A percentile compares a stretch with the other conserved stretches of the same genome.
Evolutionary conservation across 225 moss, liverwort and hornwort species (phyloP).

Genomic region (Takakia lepidozioides): DNA sequence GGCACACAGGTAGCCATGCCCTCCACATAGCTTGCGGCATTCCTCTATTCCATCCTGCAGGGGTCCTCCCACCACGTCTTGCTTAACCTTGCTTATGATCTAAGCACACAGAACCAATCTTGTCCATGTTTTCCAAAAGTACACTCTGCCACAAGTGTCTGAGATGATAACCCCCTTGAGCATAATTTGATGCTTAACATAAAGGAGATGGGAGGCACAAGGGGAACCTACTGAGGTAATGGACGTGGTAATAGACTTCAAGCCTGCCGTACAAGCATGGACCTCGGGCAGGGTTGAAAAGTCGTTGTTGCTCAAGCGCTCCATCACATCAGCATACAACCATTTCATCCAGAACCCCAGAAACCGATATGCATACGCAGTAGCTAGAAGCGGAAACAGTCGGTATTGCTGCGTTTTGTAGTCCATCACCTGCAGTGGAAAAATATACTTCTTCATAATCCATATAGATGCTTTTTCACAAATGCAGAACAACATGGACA

Average conservation of each 20-base stretch:
- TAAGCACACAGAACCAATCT: too few species aligned
- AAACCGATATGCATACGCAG: constrained; percentile 80
- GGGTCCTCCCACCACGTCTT: too few species aligned
- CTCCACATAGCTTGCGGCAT: constrained; percentile 97
- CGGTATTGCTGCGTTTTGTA: constrained; percentile 87
- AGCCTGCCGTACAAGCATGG: constrained; percentile 93
- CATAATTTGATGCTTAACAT: neutral
- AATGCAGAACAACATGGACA: too few species aligned
- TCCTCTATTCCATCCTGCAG: constrained; percentile 90
- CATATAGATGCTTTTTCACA: too few species aligned
- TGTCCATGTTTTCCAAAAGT: too few species aligned
- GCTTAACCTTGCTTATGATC: neutral
- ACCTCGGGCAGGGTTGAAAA: constrained; percentile 96
- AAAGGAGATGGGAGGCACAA: constrained; percentile 1
- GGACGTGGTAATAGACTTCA: constrained; percentile 90
- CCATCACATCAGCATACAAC: constrained; percentile 78
- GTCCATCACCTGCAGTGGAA: constrained; percentile 73
- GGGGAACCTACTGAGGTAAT: constrained; percentile 61
- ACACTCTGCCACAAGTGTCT: too few species aligned
- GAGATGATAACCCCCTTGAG: too few species aligned
- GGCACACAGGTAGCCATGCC: constrained; percentile 91
- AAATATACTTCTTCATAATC: too few species aligned
- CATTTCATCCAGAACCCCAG: constrained; percentile 92
- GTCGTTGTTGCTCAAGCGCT: constrained; percentile 67
- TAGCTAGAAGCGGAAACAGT: constrained; percentile 87